Evolutionary conservation across 75 land plant genomes (phyloP).

Genomic region (Pseudotsuga menziesii): DNA sequence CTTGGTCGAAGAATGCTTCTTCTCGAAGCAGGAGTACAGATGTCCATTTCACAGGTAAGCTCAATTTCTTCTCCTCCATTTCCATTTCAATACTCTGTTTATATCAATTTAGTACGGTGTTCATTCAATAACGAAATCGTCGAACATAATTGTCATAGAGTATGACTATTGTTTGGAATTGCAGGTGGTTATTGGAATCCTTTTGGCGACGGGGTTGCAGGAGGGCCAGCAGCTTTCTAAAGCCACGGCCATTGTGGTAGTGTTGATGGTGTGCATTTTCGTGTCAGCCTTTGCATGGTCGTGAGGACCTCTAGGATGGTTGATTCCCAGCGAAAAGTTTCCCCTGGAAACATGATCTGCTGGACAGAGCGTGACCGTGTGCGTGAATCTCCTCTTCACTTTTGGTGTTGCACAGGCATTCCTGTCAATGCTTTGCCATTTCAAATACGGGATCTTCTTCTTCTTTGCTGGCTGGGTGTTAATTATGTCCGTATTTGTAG

Average conservation of each 20-base stretch:
- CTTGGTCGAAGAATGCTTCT: constrained; percentile 51
- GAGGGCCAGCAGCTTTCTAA: neutral
- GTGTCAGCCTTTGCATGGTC: constrained; percentile 73
- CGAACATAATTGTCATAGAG: constrained; percentile 14
- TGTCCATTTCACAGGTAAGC: constrained; percentile 71
- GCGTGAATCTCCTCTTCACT: constrained; percentile 69
- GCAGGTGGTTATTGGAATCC: constrained; percentile 35
- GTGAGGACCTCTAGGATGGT: constrained; percentile 86
- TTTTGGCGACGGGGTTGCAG: constrained; percentile 19
- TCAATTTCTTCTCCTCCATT: constrained; percentile 20
- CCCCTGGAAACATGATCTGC: constrained; percentile 74
- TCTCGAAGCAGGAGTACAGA: constrained; percentile 67
- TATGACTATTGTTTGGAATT: constrained; percentile 41
- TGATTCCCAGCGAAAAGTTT: constrained; percentile 78
- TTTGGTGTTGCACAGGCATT: constrained; percentile 75
- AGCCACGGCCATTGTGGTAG: constrained; percentile 3
- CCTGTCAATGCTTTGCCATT: constrained; percentile 66
- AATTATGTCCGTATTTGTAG: constrained; percentile 60
- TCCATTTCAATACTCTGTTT: too few species aligned
- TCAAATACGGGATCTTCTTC: constrained; percentile 68
- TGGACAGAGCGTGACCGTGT: constrained; percentile 60
- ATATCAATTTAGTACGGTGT: too few species aligned
- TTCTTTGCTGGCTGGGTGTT: constrained; percentile 73
- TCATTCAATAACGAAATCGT: neutral
- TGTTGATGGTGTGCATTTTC: constrained; percentile 19